Conservation (phyloP, 1,139 yeast genomes). For the Eremothecium sinecaudum region DNA sequence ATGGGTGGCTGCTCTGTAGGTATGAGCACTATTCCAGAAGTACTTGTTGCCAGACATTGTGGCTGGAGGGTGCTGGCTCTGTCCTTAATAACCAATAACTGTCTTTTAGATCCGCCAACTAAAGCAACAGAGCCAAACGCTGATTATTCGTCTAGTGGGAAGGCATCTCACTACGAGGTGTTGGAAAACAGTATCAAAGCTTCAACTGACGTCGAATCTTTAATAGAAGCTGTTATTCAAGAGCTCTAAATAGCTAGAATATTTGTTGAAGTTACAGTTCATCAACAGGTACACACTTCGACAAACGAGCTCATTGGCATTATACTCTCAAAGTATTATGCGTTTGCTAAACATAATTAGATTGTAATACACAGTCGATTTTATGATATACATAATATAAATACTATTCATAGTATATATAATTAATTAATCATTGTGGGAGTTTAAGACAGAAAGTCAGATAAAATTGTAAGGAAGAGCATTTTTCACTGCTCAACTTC, state of each 20-base stretch:
- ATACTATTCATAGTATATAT: no score
- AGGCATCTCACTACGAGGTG: conserved; percentile 86
- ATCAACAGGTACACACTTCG: conserved; percentile 96
- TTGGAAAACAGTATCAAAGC: conserved; percentile 74
- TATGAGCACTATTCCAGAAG: conserved; percentile 97
- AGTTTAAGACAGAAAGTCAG: no score
- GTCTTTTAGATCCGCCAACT: conserved; percentile 67
- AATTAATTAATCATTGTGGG: no score
- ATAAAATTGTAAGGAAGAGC: no score
- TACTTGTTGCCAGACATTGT: conserved; percentile 80
- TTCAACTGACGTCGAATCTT: conserved; percentile 63
- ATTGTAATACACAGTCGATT: no score
- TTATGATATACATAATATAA: no score
- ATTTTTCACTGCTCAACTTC: conserved; percentile 63
- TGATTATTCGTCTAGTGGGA: conserved; percentile 54
- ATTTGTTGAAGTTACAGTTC: conserved; percentile 63
- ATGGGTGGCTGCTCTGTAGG: conserved; percentile 94
- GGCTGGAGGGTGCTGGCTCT: conserved; percentile 76
- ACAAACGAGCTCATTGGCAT: no score
- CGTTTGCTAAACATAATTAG: no score
- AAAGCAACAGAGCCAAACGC: conserved; percentile 54
- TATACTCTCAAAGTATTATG: not conserved
- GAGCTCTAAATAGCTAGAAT: not conserved
- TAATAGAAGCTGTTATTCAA: conserved; percentile 53
- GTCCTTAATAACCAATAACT: conserved; percentile 77